Conservation (phyloP, 2,329 filamentous ascomycete species). For the Diplodia mutila region DNA sequence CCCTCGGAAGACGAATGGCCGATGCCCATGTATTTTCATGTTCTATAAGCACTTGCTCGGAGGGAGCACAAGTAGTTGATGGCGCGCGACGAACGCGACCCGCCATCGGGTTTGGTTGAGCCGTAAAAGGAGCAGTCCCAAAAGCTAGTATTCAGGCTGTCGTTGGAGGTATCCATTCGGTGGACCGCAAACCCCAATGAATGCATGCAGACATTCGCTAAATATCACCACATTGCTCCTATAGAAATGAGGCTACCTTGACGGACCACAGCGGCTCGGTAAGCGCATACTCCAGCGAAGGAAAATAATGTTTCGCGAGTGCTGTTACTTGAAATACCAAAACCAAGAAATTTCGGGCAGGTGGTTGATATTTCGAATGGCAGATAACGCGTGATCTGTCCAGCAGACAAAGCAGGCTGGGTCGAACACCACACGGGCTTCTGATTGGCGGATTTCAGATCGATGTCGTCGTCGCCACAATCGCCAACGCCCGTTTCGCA, state of each 20-base stretch:
- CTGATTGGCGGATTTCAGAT: background rate
- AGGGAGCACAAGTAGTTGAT: background rate
- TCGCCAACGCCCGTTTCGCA: slow-evolving; percentile 10
- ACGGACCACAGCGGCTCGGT: background rate
- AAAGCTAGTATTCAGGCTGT: background rate
- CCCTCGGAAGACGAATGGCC: background rate
- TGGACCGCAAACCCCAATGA: background rate
- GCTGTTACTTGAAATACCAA: too few relatives aligned
- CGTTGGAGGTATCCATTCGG: background rate
- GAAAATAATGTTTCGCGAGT: too few relatives aligned
- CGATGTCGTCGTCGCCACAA: slow-evolving; percentile 6
- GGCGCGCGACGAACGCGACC: background rate
- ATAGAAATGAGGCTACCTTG: background rate
- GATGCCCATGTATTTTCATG: background rate
- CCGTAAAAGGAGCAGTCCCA: background rate
- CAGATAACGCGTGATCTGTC: background rate
- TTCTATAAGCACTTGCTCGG: background rate
- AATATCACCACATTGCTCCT: background rate
- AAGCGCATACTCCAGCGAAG: too few relatives aligned
- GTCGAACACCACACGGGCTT: too few relatives aligned
- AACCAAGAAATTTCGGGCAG: too few relatives aligned
- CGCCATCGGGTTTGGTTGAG: background rate
- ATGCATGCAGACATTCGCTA: background rate
- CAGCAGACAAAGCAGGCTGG: background rate
- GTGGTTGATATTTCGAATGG: background rate